These are phyloP conservation scores for Daucus carota DNA, from an alignment of 129 eudicot species.

Conservation along the genomic window DH1_v3.0 NC_030381.2:2503001-2503500, in stretches of 20 bases:
- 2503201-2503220: not conserved
- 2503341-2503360: not conserved
- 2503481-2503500: not conserved
- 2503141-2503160: conserved; percentile 1
- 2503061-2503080: conserved; percentile 41
- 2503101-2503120: conserved; percentile 39
- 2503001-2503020: conserved; percentile 50
- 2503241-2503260: not conserved
- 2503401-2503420: not conserved
- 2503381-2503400: not conserved
- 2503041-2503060: conserved; percentile 44
- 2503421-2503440: not conserved
- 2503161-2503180: not conserved
- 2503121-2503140: conserved; percentile 47
- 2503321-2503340: not conserved
- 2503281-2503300: not conserved
- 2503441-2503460: not conserved
- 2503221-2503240: not conserved
- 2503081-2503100: conserved; percentile 47
- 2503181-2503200: not conserved
- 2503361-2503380: not conserved
- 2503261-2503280: not conserved
- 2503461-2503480: not conserved
- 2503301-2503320: not conserved
- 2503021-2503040: conserved; percentile 40